Evolutionary conservation across 441 rosid genomes (phyloP), one percentile per base, ranked within the genome.

Genomic region (Metrosideros polymorpha): DNA sequence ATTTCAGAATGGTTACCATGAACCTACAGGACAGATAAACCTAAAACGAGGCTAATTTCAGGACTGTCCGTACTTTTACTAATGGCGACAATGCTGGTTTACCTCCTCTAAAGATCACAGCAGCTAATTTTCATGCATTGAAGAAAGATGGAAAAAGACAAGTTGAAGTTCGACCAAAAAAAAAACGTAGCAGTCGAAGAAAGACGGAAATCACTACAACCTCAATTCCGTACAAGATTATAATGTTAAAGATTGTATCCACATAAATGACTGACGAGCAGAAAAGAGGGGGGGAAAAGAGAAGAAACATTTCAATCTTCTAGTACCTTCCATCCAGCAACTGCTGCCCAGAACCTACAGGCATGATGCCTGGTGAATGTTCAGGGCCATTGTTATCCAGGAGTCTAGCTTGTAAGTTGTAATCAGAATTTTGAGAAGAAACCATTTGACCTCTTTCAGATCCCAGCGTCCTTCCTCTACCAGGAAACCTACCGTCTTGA

Each of bases 401-500:
- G 86, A 97, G 94, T 89, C 98, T 94, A 84, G 94, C 94, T 86
- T 95, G 97, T 90, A 97, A 93, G 89, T 90, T 96, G 88, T 94
- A 91, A 89, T 95, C 95, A 87, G 96, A 85, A 89, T 92, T 91
- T 77, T 88, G 92, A 85, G 92, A 84, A 87, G 89, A 88, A 83
- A 87, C 87, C 15, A 87, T 89, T 87, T 89, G 93, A 89, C 84
- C 88, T 90, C 87, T 93, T 51, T 83, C 83, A 43, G 95, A 86
- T 89, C 89, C 92, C 86, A 97, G 96, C 52, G 95, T 89, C 89
- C 99, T 94, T 84, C 94, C 99, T 86, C 90, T 91, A 82, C 98
- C 99, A 51, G 97, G 98, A 90, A 96, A 97, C 89, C 97, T 91
- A 45, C 85, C 14, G n/a, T 82, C 87, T 30, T 85, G 63, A 15